Percentiles rank a stretch among this genome's conserved stretches.
Conservation (phyloP, 2,329 filamentous ascomycete species). For the Claviceps sp. region DNA sequence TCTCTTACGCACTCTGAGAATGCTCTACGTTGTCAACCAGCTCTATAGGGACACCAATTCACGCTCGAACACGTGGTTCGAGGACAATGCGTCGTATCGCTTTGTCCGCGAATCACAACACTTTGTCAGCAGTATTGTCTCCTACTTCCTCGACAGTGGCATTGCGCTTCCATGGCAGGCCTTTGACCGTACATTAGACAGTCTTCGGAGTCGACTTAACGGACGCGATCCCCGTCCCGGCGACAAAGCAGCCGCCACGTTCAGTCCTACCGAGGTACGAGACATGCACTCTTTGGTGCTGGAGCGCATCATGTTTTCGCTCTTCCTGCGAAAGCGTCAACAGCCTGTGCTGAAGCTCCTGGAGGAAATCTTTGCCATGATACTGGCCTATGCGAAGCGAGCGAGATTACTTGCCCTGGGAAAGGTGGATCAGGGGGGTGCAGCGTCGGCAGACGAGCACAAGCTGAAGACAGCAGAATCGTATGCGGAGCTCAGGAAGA, state of each 20-base stretch:
- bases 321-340: conserved; percentile 65
- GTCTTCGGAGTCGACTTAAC: conserved; percentile 44
- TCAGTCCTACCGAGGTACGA: conserved; percentile 52
- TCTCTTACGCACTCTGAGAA: conserved; percentile 61
- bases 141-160: conserved; percentile 70
- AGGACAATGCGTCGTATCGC: conserved; percentile 30
- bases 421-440: conserved; percentile 8
- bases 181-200: conserved; percentile 53
- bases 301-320: conserved; percentile 59
- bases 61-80: conserved; percentile 19
- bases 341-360: conserved; percentile 57
- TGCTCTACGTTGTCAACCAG: conserved; percentile 61
- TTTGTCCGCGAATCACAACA: conserved; percentile 70
- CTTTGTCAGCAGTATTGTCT: conserved; percentile 58
- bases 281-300: conserved; percentile 60
- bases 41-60: conserved; percentile 45
- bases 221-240: conserved; percentile 23
- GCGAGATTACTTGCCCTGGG: conserved; percentile 26
- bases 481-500: conserved; percentile 55
- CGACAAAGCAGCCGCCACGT: conserved; percentile 13
- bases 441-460: neutral
- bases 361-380: conserved; percentile 59
- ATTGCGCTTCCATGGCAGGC: conserved; percentile 59
- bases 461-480: conserved; percentile 26
- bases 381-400: conserved; percentile 57